These are phyloP conservation scores for Penicillium pancosmium DNA, from an alignment of 495 filamentous ascomycete genomes.

Conservation along the genomic window DNA sequence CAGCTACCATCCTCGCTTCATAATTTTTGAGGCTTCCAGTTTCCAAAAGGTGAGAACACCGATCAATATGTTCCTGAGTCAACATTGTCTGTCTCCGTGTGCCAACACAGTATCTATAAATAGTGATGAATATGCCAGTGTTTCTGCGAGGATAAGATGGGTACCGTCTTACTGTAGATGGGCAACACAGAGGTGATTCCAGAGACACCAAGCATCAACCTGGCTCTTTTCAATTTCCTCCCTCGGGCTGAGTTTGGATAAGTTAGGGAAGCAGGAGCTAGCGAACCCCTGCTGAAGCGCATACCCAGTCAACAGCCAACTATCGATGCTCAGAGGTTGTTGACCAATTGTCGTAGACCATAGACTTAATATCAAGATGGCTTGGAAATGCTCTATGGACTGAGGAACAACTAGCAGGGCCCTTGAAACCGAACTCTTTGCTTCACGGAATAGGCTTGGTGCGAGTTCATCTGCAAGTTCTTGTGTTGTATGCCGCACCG, in stretches of 20 bases:
- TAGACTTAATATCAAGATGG: conserved; percentile 4
- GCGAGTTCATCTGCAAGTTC: conserved; percentile 4
- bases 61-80: conserved; percentile 5
- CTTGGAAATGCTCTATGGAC: conserved; percentile 5
- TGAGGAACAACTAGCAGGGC: conserved; percentile 1
- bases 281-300: conserved; percentile 7
- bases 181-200: conserved; percentile 8
- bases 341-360: conserved; percentile 12
- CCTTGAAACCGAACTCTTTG: neutral
- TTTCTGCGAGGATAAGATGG: neutral
- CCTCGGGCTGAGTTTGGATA: neutral
- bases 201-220: conserved; percentile 3
- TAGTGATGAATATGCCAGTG: neutral
- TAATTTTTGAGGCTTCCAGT: neutral
- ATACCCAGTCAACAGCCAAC: conserved; percentile 9
- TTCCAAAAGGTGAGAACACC: neutral
- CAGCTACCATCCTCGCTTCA: conserved; percentile 10
- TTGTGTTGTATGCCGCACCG: conserved; percentile 8
- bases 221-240: neutral
- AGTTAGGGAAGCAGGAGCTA: neutral
- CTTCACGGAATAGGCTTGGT: conserved; percentile 4
- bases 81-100: conserved; percentile 3
- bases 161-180: conserved; percentile 3
- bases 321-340: conserved; percentile 5
- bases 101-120: conserved; percentile 5